Conservation (phyloP, 2,329 filamentous ascomycete species). For the Curvularia eragrostidis region DNA sequence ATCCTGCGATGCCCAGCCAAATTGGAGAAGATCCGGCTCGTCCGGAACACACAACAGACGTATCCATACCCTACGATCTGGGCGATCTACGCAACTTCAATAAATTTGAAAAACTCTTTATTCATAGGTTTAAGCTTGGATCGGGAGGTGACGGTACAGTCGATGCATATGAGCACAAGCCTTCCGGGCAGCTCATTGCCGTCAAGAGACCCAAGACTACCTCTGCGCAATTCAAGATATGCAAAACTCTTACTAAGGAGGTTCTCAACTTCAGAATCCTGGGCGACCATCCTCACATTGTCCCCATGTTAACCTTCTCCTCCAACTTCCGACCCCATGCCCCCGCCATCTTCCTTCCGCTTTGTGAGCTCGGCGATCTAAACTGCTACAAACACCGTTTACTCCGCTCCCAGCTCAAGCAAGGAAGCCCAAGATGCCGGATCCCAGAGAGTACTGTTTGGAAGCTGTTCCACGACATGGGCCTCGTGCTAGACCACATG, state of each 20-base stretch:
- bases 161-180: conserved; percentile 5
- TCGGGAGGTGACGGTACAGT: conserved; percentile 21
- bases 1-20: neutral
- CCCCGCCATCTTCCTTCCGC: conserved; percentile 31
- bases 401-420: conserved; percentile 5
- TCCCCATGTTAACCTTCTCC: conserved; percentile 15
- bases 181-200: conserved; percentile 2
- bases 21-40: neutral
- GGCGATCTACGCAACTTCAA: neutral
- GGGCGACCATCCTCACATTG: conserved; percentile 21
- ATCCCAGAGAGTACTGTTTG: conserved; percentile 35
- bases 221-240: neutral
- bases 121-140: neutral
- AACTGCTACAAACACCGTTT: conserved; percentile 13
- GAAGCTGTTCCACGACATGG: conserved; percentile 36
- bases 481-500: conserved; percentile 29
- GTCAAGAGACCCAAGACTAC: conserved; percentile 3
- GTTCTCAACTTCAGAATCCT: conserved; percentile 4
- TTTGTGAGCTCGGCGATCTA: conserved; percentile 29
- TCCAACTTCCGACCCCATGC: neutral
- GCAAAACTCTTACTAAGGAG: neutral
- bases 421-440: neutral
- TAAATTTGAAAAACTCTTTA: neutral
- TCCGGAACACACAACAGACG: neutral
- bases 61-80: neutral